phyloP scores from a whole-genome alignment of 371 early-diverging fungal genomes.

The Lichtheimia hyalospora region DNA sequence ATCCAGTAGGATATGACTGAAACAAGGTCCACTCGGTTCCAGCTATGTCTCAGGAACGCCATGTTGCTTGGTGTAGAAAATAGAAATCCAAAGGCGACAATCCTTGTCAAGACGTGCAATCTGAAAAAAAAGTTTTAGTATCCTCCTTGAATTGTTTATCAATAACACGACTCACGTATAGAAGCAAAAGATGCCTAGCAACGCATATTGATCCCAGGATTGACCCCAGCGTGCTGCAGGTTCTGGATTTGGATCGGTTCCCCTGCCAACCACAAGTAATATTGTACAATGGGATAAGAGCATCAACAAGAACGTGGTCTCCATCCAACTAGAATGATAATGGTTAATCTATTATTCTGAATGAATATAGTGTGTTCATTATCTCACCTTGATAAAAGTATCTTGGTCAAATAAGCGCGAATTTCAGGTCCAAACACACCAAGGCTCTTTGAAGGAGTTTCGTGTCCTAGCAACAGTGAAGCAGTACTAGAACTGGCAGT shows the following conservation, averaged over 20 bases:
- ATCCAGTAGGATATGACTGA: conserved; percentile 64
- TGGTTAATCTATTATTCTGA: background rate
- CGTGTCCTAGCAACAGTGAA: too few species aligned
- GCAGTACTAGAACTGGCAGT: too few species aligned
- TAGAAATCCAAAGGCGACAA: conserved; percentile 57
- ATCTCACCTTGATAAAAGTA: conserved; percentile 28
- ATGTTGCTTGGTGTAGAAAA: conserved; percentile 31
- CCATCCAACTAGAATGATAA: conserved; percentile 50
- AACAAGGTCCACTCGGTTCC: conserved; percentile 66
- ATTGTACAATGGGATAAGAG: conserved; percentile 49
- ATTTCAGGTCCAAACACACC: conserved; percentile 31
- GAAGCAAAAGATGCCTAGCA: conserved; percentile 52
- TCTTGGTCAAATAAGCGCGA: conserved; percentile 10
- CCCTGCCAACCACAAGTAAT: conserved; percentile 47
- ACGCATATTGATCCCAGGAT: conserved; percentile 55
- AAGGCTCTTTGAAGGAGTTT: conserved; percentile 21
- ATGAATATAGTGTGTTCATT: background rate
- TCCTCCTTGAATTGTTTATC: background rate
- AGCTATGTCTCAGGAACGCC: conserved; percentile 65
- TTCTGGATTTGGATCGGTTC: conserved; percentile 21
- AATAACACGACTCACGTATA: conserved; percentile 52
- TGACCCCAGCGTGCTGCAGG: conserved; percentile 42
- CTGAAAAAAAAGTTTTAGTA: background rate
- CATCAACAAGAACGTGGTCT: conserved; percentile 51
- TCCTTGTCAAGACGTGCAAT: conserved; percentile 24